These are phyloP conservation scores for Pseudozyma pruni DNA, from an alignment of 1,284 basidiomycete genomes.

Conservation along the genomic window DNA sequence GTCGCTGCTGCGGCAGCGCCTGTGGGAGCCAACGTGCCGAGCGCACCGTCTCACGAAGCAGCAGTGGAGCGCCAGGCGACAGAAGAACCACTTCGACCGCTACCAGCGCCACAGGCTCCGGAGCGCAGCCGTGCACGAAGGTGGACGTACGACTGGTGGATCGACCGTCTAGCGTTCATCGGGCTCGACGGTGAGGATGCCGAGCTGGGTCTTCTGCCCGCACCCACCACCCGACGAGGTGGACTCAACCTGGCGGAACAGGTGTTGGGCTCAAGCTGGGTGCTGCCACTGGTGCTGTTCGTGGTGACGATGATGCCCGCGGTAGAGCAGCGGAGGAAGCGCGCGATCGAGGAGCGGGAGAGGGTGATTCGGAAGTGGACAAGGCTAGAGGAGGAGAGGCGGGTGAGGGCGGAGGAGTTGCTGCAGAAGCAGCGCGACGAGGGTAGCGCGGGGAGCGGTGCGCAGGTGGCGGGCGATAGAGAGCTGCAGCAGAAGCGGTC, in stretches of 20 bases:
- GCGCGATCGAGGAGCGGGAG: constrained; percentile 51
- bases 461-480: neutral
- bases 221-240: neutral
- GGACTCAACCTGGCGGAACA: neutral
- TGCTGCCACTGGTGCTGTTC: constrained; percentile 46
- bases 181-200: constrained; percentile 47
- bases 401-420: constrained; percentile 5
- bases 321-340: constrained; percentile 46
- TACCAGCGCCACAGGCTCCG: constrained; percentile 36
- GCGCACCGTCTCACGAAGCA: constrained; percentile 20
- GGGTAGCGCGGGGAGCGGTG: neutral
- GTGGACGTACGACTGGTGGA: constrained; percentile 30
- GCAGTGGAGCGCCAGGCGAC: constrained; percentile 13
- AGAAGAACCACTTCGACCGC: constrained; percentile 18
- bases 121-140: constrained; percentile 12
- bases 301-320: constrained; percentile 49
- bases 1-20: neutral
- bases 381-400: constrained; percentile 25
- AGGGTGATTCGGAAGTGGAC: constrained; percentile 36
- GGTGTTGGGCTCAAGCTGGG: constrained; percentile 3
- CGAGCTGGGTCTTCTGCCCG: constrained; percentile 39
- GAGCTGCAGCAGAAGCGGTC: constrained; percentile 18
- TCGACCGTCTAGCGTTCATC: constrained; percentile 47
- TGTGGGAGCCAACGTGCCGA: constrained; percentile 27
- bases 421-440: neutral